Evolutionary conservation across 768 basidiomycete species (phyloP).

Genomic region (Sarcodon sp.): DNA sequence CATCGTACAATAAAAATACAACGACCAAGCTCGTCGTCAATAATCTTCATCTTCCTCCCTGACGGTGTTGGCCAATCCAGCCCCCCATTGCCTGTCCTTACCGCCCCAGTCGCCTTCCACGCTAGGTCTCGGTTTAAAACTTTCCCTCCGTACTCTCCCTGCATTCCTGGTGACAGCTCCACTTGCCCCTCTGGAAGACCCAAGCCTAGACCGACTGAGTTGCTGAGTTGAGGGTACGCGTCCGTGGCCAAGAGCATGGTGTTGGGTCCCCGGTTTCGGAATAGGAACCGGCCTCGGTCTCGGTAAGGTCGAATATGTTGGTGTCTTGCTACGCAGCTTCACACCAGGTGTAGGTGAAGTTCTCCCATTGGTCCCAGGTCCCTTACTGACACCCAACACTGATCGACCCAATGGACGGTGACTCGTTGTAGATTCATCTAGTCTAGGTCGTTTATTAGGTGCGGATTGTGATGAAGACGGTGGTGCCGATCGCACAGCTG

Average conservation of each 20-base stretch:
- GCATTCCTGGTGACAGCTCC: constrained; percentile 32
- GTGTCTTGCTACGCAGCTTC: constrained; percentile 28
- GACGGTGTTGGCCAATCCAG: constrained; percentile 16
- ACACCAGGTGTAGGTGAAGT: constrained; percentile 26
- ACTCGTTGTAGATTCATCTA: constrained; percentile 25
- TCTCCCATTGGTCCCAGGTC: constrained; percentile 12
- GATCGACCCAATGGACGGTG: constrained; percentile 3
- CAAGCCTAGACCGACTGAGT: constrained; percentile 10
- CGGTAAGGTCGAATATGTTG: constrained; percentile 17
- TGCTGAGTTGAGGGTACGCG: constrained; percentile 22
- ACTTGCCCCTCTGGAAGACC: constrained; percentile 6
- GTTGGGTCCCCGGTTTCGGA: constrained; percentile 36
- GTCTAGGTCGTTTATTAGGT: constrained; percentile 51
- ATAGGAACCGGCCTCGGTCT: constrained; percentile 29
- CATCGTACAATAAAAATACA: too few species aligned
- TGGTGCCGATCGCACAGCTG: constrained; percentile 44
- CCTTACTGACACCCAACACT: constrained; percentile 19
- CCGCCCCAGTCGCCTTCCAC: constrained; percentile 28
- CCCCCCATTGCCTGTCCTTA: constrained; percentile 10
- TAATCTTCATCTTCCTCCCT: constrained; percentile 19
- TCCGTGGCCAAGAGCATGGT: constrained; percentile 45
- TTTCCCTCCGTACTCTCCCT: constrained; percentile 50
- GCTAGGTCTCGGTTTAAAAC: constrained; percentile 75
- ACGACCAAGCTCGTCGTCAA: constrained; percentile 1
- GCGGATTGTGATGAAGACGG: constrained; percentile 26